Evolutionary conservation across 164 flowering plant genomes (phyloP).

Genomic region (Annona cherimola): DNA sequence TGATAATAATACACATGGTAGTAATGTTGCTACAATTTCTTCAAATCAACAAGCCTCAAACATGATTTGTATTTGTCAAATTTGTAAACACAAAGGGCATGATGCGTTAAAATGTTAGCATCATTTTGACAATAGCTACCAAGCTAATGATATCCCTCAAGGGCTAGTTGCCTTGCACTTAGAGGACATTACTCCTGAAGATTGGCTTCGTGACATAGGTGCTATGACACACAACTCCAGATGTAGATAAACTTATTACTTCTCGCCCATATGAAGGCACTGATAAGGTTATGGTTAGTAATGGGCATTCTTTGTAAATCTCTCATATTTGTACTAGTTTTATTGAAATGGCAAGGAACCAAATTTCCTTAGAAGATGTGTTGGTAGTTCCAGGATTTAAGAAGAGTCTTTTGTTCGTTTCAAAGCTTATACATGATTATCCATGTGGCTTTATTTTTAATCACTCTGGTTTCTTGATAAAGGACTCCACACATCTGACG

Average conservation of each 20-base stretch:
- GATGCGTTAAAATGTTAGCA: conserved; percentile 3
- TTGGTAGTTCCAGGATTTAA: background rate
- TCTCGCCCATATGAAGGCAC: background rate
- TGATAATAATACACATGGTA: too few species aligned
- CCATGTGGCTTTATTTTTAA: background rate
- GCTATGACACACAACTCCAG: background rate
- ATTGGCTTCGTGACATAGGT: background rate
- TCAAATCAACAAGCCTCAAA: too few species aligned
- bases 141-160: background rate
- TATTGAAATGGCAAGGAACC: too few species aligned
- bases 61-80: background rate
- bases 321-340: background rate
- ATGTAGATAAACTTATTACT: background rate
- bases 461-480: background rate
- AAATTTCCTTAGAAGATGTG: background rate
- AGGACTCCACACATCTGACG: background rate
- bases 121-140: background rate
- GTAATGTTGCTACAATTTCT: too few species aligned
- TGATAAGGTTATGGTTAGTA: background rate
- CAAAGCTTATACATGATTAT: background rate
- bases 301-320: background rate
- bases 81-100: background rate
- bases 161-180: conserved; percentile 3
- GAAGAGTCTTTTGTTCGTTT: background rate
- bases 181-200: background rate